Evolutionary conservation across 2,329 filamentous ascomycete genomes (phyloP), one percentile per base, ranked within the genome.

Genomic region (Helotiales sp.): DNA sequence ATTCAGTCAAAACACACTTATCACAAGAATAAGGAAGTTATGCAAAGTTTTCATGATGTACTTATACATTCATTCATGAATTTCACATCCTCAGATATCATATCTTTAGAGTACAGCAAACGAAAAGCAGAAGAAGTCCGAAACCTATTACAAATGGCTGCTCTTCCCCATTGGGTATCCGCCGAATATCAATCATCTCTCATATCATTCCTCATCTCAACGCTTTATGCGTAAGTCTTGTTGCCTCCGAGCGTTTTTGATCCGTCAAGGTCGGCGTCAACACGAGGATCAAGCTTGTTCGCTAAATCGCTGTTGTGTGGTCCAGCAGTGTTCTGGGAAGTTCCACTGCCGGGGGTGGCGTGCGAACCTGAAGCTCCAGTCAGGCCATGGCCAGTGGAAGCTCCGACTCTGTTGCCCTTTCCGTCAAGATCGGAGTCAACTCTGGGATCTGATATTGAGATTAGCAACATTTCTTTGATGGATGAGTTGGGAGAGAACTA

Each of bases 181-280:
- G 40, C 6, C 40, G 10, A 44, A 24, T n/a, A 15, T 12, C 22
- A 44, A 7, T 44, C 40, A 9, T 10, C 6, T 12, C 12, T 44
- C 10, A 6, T 12, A 44, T 44, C 40, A 44, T 17, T 12, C 7
- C n/a, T n/a, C n/a, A n/a, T n/a, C n/a, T n/a, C n/a, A n/a, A 25
- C 10, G 22, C 15, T 57, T 71, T 72, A 71, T 9, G 63, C 52
- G 66, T 75, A 74, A 15, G 77, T 79, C 70, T 80, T 83, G 71
- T 85, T 76, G 48, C 79, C 76, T 30, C 82, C 83, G 5, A 79
- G 19, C 0, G 83, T 85, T 73, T 77, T 78, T 68, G 75, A 78
- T 47, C 79, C 78, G 68, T 85, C 81, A 2, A 79, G 76, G 63
- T 85, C 74, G 10, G 77, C 79, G 70, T 85, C 82, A 47, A 85